phyloP scores from a whole-genome alignment of 805 yeast species.

The Schwanniomyces yamadae region DNA sequence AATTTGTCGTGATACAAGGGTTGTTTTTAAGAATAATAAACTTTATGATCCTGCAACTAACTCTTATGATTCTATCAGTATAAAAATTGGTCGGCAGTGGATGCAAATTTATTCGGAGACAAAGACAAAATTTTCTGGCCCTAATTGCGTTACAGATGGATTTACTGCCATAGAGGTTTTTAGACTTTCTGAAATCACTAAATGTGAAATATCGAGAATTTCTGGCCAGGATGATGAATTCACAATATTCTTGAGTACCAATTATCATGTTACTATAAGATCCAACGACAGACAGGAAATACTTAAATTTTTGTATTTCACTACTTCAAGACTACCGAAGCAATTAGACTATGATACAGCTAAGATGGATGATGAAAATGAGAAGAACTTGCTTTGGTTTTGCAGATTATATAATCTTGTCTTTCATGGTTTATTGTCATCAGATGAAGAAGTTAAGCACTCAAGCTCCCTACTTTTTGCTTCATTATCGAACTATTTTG shows the following conservation, averaged over 20 bases:
- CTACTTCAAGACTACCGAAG: conserved; percentile 54
- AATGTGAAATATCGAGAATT: conserved; percentile 33
- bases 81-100: conserved; percentile 70
- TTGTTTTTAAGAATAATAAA: conserved; percentile 36
- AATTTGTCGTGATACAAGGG: conserved; percentile 37
- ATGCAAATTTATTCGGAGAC: conserved; percentile 50
- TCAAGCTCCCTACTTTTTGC: conserved; percentile 64
- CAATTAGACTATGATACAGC: conserved; percentile 20
- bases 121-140: conserved; percentile 16
- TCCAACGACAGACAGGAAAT: conserved; percentile 52
- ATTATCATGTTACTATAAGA: conserved; percentile 26
- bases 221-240: conserved; percentile 33
- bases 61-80: conserved; percentile 56
- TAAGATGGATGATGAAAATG: conserved; percentile 15
- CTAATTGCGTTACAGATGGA: conserved; percentile 22
- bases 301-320: conserved; percentile 66
- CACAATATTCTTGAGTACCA: conserved; percentile 29
- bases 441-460: conserved; percentile 56
- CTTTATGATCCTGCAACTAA: conserved; percentile 48
- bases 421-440: conserved; percentile 65
- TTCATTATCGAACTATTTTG: conserved; percentile 58
- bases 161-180: conserved; percentile 37
- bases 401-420: conserved; percentile 64
- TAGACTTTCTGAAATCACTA: conserved; percentile 30
- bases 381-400: conserved; percentile 36